Base-by-base conservation (phyloP, 2,329 filamentous ascomycete genomes). In the Chaetomium sp. region DNA sequence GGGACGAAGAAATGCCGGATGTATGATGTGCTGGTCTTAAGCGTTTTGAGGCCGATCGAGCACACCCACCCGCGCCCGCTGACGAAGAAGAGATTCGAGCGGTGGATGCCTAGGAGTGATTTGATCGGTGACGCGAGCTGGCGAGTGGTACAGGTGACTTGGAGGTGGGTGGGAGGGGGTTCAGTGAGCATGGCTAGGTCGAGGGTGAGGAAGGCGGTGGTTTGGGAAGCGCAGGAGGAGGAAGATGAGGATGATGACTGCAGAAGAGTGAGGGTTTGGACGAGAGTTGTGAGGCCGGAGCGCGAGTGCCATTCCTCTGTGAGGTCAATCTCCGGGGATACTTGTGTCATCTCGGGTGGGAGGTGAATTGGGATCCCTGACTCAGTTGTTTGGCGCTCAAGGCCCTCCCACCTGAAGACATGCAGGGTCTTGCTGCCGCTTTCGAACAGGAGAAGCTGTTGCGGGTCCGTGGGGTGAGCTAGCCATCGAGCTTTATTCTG, bases 1-100 rank as follows among this genome's bases (percentile, higher is more conserved):
- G 62, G 61, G 8, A 64, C 56, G 19, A 64, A 64, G 40, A 64
- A 61, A 48, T 64, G 62, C 36, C 61, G 46, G 9, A 49, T 56
- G 32, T 63, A 64, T 12, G 36, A 46, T 48, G 43, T 41, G 51
- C 43, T 40, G 11, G 7, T 32, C 3, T 19, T 32, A 27, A 56
- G 14, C 4, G 46, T 53, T 55, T 62, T 62, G 6, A 63, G 42
- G 6, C 53, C 47, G 11, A 62, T 55, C 10, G 60, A 62, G 47
- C 62, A 63, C 37, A 64, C 53, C 62, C 62, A 64, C 19, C 62
- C 61, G n/a, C 47, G 51, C 4, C 48, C 52, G 43, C 56, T 59
- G 37, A 64, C 35, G 36, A 64, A 63, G 36, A 55, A 61, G 34
- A 64, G 37, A 3, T 19, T 57, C 6, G 61, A 63, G 9, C 49